These are phyloP conservation scores for Cylindrotheca closterium DNA, from an alignment of 108 stramenopile genomes.

Conservation along the genomic window DNA sequence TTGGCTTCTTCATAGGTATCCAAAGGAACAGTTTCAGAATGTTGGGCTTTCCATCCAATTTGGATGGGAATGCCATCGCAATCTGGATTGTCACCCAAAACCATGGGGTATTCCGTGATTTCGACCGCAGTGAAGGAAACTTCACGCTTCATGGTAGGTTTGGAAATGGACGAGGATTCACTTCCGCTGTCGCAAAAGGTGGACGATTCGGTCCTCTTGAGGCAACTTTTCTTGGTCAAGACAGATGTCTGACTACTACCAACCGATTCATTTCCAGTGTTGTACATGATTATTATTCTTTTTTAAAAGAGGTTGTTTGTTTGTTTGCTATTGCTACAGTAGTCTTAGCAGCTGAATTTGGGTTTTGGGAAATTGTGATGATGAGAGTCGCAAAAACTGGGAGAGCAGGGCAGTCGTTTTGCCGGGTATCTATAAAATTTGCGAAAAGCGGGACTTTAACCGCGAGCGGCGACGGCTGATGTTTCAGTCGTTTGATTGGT, in stretches of 20 bases:
- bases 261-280: too few relatives aligned
- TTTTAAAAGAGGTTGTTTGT: background rate
- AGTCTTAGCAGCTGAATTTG: too few relatives aligned
- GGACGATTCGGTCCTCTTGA: background rate
- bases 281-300: too few relatives aligned
- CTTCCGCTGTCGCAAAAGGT: background rate
- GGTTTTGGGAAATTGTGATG: background rate
- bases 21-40: background rate
- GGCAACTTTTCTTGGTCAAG: background rate
- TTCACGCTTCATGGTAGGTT: background rate
- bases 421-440: too few relatives aligned
- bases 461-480: too few relatives aligned
- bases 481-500: background rate
- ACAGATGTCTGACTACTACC: too few relatives aligned
- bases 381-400: too few relatives aligned
- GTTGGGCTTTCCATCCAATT: constrained; percentile 19
- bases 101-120: constrained; percentile 26
- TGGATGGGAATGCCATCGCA: constrained; percentile 16
- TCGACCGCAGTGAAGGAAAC: constrained; percentile 12
- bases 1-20: background rate
- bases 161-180: background rate
- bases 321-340: too few relatives aligned
- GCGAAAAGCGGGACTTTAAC: too few relatives aligned
- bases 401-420: too few relatives aligned
- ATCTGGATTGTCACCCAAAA: constrained; percentile 30